Evolutionary conservation across 225 moss, liverwort and hornwort genomes (phyloP), one percentile per base, ranked within the genome.

Genomic region (Antitrichia curtipendula): DNA sequence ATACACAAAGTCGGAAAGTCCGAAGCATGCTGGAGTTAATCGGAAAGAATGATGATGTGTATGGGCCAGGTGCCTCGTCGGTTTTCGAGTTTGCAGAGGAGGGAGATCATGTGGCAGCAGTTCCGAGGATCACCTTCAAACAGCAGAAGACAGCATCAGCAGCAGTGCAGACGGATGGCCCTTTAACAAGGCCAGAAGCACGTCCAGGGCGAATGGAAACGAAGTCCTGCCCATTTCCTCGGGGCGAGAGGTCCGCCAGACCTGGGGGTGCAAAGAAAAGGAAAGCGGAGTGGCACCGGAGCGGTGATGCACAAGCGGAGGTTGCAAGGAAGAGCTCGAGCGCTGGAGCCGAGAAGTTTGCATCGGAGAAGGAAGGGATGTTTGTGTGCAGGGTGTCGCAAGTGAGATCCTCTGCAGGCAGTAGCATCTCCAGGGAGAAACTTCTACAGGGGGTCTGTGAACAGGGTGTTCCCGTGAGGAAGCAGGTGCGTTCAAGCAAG

Each of bases 21-120:
- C 96, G 96, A 75, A 97, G 95, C 92, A 87, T 97, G 75, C 87
- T 88, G 87, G 95, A 97, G 90, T 87, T 98, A 88, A 96, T 91
- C 69, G 90, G 92, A 89, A 91, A 93, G 71, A 93, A 90, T 90
- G 90, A 88, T 90, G 90, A 84, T 84, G 80, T 91, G 90, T 91
- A 86, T 94, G 91, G 88, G 89, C 88, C 92, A 92, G 91, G 91
- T 92, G 88, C 90, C 49, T 87, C 89, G 72, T 90, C 88, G 79
- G 92, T 88, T 83, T 90, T 93, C 11, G 91, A 93, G 86, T 93
- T 94, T 40, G 93, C 92, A 82, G 92, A 91, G 78, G 96, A 96
- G 68, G 73, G 49, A 71, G 82, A 69, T 84, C 36, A 66, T 66
- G 41, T 82, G 74, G 53, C 86, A 62, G 87, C 87, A 41, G 81